phyloP scores from a whole-genome alignment of 2,329 filamentous ascomycete genomes.

The Aspergillus transmontanensis region DNA sequence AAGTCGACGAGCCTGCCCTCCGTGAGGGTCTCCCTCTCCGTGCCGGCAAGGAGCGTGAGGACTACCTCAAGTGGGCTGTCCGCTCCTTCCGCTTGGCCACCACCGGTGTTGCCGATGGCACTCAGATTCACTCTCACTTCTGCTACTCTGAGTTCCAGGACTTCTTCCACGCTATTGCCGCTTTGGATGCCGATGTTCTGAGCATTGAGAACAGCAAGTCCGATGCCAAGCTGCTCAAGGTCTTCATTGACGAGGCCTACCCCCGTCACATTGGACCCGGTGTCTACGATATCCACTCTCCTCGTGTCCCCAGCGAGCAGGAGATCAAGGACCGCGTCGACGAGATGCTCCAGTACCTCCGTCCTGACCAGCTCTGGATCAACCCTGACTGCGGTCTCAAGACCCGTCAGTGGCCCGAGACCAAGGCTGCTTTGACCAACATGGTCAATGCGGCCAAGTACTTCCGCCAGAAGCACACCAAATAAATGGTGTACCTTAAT shows the following conservation, averaged over 20 bases:
- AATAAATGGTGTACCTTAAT: slow-evolving; percentile 23
- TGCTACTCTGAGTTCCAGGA: slow-evolving; percentile 99
- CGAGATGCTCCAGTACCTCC: slow-evolving; percentile 97
- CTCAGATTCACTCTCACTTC: slow-evolving; percentile 99
- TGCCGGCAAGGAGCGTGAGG: slow-evolving; percentile 88
- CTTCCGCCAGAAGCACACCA: slow-evolving; percentile 82
- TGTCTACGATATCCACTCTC: slow-evolving; percentile 99
- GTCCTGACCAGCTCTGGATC: slow-evolving; percentile 98
- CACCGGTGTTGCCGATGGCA: slow-evolving; percentile 88
- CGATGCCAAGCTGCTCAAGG: slow-evolving; percentile 97
- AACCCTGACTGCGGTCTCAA: slow-evolving; percentile 99
- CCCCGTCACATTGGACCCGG: slow-evolving; percentile 97
- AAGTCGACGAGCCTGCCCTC: slow-evolving; percentile 98
- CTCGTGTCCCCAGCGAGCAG: slow-evolving; percentile 93
- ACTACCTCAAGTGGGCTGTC: slow-evolving; percentile 96
- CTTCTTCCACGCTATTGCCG: slow-evolving; percentile 99
- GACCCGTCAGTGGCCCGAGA: slow-evolving; percentile 98
- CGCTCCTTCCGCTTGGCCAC: slow-evolving; percentile 97
- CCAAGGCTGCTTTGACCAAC: slow-evolving; percentile 92
- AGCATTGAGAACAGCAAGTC: slow-evolving; percentile 99
- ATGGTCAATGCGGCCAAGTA: slow-evolving; percentile 98
- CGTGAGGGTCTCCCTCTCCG: slow-evolving; percentile 99
- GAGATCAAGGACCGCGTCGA: slow-evolving; percentile 97
- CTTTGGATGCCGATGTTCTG: slow-evolving; percentile 95
- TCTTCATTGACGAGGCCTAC: slow-evolving; percentile 97